These are phyloP conservation scores for Sclerotinia trifoliorum DNA, from an alignment of 2,329 filamentous ascomycete species.

Conservation along the genomic window DNA sequence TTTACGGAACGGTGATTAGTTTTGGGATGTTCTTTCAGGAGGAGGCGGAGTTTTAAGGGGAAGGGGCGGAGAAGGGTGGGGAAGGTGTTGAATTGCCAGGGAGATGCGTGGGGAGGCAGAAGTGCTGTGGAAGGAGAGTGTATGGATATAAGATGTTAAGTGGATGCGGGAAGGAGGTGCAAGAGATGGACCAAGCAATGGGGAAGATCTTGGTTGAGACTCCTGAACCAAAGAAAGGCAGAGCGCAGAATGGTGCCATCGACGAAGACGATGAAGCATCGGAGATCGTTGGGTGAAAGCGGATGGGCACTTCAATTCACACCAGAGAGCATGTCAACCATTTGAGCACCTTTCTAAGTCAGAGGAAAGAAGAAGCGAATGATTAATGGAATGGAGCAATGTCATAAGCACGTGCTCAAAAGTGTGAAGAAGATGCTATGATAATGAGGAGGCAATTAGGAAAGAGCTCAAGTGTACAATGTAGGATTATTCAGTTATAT, in stretches of 20 bases:
- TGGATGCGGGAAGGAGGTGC: background rate
- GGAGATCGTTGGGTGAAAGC: too few relatives aligned
- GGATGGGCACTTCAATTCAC: background rate
- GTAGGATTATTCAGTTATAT: background rate
- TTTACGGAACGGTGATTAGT: slow-evolving; percentile 97
- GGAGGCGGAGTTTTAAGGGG: slow-evolving; percentile 48
- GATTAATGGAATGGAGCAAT: slow-evolving; percentile 11
- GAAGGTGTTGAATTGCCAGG: background rate
- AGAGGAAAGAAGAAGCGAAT: background rate
- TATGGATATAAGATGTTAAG: background rate
- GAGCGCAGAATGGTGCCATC: background rate
- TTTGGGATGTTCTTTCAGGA: slow-evolving; percentile 99
- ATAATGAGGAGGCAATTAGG: background rate
- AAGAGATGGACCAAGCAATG: background rate
- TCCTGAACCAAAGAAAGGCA: background rate
- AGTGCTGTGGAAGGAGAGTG: background rate
- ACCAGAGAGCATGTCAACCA: background rate
- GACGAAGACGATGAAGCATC: background rate
- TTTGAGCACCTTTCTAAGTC: background rate
- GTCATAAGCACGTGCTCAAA: background rate
- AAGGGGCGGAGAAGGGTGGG: background rate
- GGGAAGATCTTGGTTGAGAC: background rate
- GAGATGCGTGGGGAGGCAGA: background rate
- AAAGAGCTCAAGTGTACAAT: background rate
- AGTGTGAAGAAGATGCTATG: background rate